phyloP scores from a whole-genome alignment of 139 green algal genomes.

The Diplosphaera chodatii region DNA sequence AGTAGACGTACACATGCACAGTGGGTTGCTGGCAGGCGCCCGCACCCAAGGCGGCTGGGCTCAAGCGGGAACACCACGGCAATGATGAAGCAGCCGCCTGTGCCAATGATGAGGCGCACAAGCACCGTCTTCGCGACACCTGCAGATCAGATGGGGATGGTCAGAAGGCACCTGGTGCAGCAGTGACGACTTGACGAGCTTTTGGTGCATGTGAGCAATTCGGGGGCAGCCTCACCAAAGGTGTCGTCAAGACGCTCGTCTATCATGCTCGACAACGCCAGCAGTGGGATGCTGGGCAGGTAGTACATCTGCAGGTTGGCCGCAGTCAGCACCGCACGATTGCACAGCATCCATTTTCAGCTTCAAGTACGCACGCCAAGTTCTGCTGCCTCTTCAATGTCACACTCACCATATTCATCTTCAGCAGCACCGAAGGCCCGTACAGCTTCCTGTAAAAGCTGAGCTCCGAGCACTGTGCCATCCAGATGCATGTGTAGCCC shows the following conservation, averaged over 20 bases:
- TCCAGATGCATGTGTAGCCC: slow-evolving; percentile 59
- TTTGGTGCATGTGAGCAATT: too few species aligned
- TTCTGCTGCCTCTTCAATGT: too few species aligned
- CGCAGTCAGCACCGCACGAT: too few species aligned
- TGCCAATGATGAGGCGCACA: slow-evolving; percentile 27
- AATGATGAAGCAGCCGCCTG: slow-evolving; percentile 36
- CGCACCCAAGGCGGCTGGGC: slow-evolving; percentile 14
- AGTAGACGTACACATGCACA: too few species aligned
- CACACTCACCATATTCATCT: slow-evolving; percentile 67
- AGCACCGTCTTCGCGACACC: slow-evolving; percentile 35
- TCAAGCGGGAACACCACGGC: slow-evolving; percentile 44
- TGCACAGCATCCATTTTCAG: too few species aligned
- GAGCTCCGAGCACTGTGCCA: slow-evolving; percentile 60
- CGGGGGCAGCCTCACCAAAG: slow-evolving; percentile 27
- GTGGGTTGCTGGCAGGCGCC: too few species aligned
- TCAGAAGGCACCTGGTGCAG: too few species aligned
- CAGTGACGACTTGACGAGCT: too few species aligned
- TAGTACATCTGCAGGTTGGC: slow-evolving; percentile 57
- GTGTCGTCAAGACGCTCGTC: slow-evolving; percentile 49
- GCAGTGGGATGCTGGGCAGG: slow-evolving; percentile 67
- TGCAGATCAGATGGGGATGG: too few species aligned
- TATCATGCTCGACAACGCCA: slow-evolving; percentile 39
- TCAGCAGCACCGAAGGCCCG: slow-evolving; percentile 57
- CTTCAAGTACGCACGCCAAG: too few species aligned
- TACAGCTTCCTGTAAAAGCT: slow-evolving; percentile 62